Percentiles rank a stretch among this genome's conserved stretches.
phyloP scores from a whole-genome alignment of 345 rosid species.

The Stellera chamaejasme region DNA sequence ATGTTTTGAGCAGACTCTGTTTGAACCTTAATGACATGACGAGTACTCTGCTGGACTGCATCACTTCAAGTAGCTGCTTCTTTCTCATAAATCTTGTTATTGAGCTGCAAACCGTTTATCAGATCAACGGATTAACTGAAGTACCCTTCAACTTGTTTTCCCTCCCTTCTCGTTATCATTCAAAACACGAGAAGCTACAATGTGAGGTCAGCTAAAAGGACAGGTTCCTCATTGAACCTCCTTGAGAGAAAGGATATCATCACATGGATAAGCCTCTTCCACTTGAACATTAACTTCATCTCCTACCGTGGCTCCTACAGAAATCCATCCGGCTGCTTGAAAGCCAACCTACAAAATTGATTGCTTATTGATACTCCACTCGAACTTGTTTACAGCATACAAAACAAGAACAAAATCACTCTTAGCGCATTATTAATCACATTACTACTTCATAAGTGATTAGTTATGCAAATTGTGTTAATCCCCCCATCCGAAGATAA shows the following conservation, averaged over 20 bases:
- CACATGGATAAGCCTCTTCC: conserved; percentile 80
- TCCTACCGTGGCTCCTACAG: conserved; percentile 63
- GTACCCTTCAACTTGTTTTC: neutral
- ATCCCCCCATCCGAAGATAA: too few relatives aligned
- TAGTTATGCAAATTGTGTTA: too few relatives aligned
- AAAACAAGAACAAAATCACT: too few relatives aligned
- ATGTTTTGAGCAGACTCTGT: too few relatives aligned
- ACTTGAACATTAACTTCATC: conserved; percentile 77
- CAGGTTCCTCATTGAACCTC: conserved; percentile 25
- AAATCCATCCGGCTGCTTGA: conserved; percentile 77
- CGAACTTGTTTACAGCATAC: too few relatives aligned
- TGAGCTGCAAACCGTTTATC: too few relatives aligned
- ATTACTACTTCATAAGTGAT: too few relatives aligned
- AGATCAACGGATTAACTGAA: too few relatives aligned
- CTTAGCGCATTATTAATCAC: neutral
- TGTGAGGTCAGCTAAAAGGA: conserved; percentile 5
- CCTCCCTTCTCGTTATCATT: conserved; percentile 14
- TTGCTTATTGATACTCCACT: neutral
- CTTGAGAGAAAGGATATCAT: conserved; percentile 59
- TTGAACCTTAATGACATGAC: too few relatives aligned
- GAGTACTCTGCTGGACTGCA: too few relatives aligned
- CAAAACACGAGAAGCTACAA: conserved; percentile 11
- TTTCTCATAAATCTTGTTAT: neutral
- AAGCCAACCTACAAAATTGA: conserved; percentile 58
- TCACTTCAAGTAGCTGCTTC: too few relatives aligned